These are phyloP conservation scores for Mycotypha africana DNA, from an alignment of 371 early-diverging fungal genomes.

Conservation along the genomic window DNA sequence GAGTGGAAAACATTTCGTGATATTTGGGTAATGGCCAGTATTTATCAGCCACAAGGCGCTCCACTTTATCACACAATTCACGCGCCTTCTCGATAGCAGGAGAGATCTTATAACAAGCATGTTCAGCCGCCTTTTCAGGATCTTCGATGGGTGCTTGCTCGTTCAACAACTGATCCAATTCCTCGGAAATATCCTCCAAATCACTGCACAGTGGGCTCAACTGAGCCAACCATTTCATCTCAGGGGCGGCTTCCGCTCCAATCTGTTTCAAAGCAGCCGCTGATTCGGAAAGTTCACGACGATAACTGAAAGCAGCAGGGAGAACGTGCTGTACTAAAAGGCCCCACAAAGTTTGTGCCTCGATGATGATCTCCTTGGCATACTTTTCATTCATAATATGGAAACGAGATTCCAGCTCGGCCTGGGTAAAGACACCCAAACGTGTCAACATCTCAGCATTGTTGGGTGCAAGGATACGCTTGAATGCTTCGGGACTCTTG, in stretches of 20 bases:
- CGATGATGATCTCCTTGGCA: slow-evolving; percentile 91
- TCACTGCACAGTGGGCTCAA: slow-evolving; percentile 50
- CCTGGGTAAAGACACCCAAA: slow-evolving; percentile 78
- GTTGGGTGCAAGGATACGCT: slow-evolving; percentile 58
- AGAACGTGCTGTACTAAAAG: slow-evolving; percentile 81
- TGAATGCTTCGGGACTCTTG: slow-evolving; percentile 84
- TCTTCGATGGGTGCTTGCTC: slow-evolving; percentile 50
- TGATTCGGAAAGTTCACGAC: slow-evolving; percentile 78
- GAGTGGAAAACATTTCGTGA: slow-evolving; percentile 74
- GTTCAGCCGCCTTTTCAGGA: slow-evolving; percentile 59
- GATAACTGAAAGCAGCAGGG: slow-evolving; percentile 84
- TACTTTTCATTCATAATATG: slow-evolving; percentile 94
- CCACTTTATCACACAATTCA: slow-evolving; percentile 71
- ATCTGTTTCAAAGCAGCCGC: slow-evolving; percentile 60
- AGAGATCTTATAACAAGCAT: slow-evolving; percentile 53
- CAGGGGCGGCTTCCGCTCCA: slow-evolving; percentile 56
- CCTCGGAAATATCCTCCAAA: slow-evolving; percentile 49
- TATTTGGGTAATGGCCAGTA: slow-evolving; percentile 96
- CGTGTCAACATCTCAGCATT: slow-evolving; percentile 74
- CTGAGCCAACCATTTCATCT: slow-evolving; percentile 60
- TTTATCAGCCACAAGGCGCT: slow-evolving; percentile 80
- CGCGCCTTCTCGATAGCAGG: slow-evolving; percentile 74
- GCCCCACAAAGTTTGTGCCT: slow-evolving; percentile 83
- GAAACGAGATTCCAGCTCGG: slow-evolving; percentile 88
- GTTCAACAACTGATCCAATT: slow-evolving; percentile 52